These are phyloP conservation scores for Guillardia theta DNA, from an alignment of 78 protist genomes.

Conservation along the genomic window DNA sequence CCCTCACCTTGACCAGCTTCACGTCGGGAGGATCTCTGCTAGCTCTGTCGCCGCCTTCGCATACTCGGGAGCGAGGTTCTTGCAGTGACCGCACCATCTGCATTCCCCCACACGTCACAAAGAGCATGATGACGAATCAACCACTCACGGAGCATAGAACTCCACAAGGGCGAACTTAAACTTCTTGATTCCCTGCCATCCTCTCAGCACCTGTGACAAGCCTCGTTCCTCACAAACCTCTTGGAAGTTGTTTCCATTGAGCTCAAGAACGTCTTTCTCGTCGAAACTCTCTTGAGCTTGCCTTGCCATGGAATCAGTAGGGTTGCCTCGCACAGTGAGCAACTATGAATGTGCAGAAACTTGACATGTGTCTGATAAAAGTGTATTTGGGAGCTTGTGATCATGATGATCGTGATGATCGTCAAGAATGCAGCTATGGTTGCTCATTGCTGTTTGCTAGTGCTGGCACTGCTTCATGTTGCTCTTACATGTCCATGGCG, in stretches of 20 bases:
- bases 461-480: no score
- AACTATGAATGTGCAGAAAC: no score
- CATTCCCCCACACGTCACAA: neutral
- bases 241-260: neutral
- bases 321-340: no score
- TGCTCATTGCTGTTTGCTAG: no score
- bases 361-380: no score
- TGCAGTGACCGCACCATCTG: conserved; percentile 36
- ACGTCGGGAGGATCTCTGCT: no score
- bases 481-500: no score
- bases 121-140: neutral
- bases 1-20: no score
- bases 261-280: neutral
- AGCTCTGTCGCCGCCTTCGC: neutral
- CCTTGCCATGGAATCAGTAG: no score
- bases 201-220: neutral
- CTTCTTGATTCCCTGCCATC: neutral
- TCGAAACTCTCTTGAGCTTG: neutral
- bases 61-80: neutral
- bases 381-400: no score
- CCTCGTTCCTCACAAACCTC: neutral
- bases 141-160: neutral
- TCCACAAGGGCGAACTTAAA: neutral
- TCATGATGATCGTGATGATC: no score
- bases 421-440: no score